Evolutionary conservation across 805 yeast genomes (phyloP).

Genomic region (Wickerhamiella slavikovae): DNA sequence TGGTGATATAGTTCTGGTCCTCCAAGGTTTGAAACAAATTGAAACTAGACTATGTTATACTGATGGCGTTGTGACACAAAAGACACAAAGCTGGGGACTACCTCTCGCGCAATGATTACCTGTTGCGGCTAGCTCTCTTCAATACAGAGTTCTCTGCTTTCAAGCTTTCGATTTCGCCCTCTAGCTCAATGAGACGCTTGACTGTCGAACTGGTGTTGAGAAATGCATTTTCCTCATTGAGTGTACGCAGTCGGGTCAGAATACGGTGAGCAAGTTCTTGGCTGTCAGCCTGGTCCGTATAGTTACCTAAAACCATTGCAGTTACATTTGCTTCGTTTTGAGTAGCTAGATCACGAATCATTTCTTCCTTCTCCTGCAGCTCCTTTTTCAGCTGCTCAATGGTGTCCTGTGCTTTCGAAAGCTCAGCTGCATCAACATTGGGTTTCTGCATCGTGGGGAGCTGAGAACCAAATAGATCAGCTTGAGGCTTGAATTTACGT

Average conservation of each 20-base stretch:
- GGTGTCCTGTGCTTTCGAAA: not conserved
- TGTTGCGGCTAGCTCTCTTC: no score
- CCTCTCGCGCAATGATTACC: no score
- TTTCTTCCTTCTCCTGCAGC: constrained; percentile 4
- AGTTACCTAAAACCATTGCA: constrained; percentile 6
- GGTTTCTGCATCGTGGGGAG: no score
- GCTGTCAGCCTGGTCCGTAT: constrained; percentile 7
- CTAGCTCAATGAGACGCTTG: constrained; percentile 6
- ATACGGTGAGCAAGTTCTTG: constrained; percentile 12
- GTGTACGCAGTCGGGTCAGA: constrained; percentile 7
- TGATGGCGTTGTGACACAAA: no score
- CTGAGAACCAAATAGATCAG: no score
- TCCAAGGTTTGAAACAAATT: no score
- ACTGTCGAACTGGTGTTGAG: constrained; percentile 7
- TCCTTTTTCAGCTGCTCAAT: constrained; percentile 1
- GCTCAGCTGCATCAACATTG: not conserved
- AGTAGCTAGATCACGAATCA: constrained; percentile 8
- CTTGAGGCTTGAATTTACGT: no score
- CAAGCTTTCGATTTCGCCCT: constrained; percentile 6
- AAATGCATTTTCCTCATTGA: constrained; percentile 11
- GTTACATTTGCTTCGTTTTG: constrained; percentile 10
- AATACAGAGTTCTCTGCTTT: constrained; percentile 7
- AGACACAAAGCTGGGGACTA: no score
- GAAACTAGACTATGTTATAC: no score
- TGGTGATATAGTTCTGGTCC: no score